Evolutionary conservation across 306 rosid species (phyloP).

Genomic region (barrel medic (Medicago truncatula)): DNA sequence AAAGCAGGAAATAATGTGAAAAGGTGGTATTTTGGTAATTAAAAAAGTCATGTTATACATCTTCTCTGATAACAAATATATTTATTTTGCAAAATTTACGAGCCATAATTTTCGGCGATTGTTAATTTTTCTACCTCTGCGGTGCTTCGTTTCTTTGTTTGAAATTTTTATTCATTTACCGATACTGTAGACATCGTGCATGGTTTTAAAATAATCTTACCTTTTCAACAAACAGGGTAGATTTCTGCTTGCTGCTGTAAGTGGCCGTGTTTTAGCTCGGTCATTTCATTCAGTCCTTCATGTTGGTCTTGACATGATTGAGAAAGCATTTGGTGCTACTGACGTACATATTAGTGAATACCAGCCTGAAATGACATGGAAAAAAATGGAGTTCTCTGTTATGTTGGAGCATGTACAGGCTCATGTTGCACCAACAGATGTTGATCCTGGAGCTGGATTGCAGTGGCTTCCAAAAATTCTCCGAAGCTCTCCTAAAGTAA

Average conservation of each 20-base stretch:
- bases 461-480: conserved; percentile 99
- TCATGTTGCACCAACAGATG: conserved; percentile 99
- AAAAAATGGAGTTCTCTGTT: conserved; percentile 84
- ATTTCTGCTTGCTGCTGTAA: conserved; percentile 95
- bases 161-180: conserved; percentile 11
- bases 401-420: conserved; percentile 99
- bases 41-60: not conserved
- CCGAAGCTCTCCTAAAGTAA: conserved; percentile 94
- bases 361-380: conserved; percentile 98
- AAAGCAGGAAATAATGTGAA: not conserved
- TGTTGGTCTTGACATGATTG: conserved; percentile 92
- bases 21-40: not conserved
- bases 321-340: conserved; percentile 81
- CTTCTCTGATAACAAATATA: not conserved
- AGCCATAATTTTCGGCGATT: not conserved
- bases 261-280: conserved; percentile 95
- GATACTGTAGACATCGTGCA: conserved; percentile 23
- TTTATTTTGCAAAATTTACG: not conserved
- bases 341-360: conserved; percentile 68
- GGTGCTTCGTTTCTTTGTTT: conserved; percentile 11
- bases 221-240: conserved; percentile 73
- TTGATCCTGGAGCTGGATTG: conserved; percentile 99
- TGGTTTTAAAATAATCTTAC: conserved; percentile 36
- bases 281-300: conserved; percentile 95
- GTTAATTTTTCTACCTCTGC: conserved; percentile 1